Evolutionary conservation across 371 early-diverging fungal species (phyloP), one percentile per base, ranked within the genome.

Genomic region (Saksenaea vasiformis): DNA sequence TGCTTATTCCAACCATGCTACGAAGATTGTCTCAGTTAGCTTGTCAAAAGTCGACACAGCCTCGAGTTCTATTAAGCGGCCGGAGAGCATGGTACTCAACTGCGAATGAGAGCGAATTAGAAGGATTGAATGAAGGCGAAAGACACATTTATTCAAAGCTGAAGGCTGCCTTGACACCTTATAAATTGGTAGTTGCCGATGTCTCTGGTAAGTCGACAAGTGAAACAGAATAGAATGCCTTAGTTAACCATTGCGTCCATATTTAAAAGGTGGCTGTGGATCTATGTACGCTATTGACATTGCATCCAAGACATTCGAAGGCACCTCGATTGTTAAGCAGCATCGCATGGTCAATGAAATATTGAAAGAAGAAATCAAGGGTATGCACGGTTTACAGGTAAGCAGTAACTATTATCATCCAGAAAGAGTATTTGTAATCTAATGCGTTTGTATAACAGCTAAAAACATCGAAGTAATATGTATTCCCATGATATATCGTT

Each of bases 261-360:
- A 54, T 24, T 43, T 35, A 26, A 15, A 47, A 89, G 93, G 95
- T 54, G 97, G 97, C 24, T 97, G 97, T 72, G 97, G 97, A 24
- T 91, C 94, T 36, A 95, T 95, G 95, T 96, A 95, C 67, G 90
- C 89, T 26, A 90, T 97, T 55, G 90, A 92, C 66, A 90, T 97
- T 68, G 87, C 90, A 28, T 85, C 92, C 47, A 76, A 83, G 15
- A 69, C 80, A 54, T 97, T 97, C 79, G 84, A 88, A 71, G 92
- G 91, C 15, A 68, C 87, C 44, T 75, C 72, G 13, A 83, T 91
- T 68, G 90, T 97, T 43, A 92, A 93, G 73, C 97, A 96, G 74
- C 96, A 96, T 69, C 85, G 93, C 51, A 77, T 94, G 74, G 95
- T 97, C 34, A 95, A 92, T 71, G 88, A 91, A 36, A 72, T 92